Evolutionary conservation across 495 filamentous ascomycete species (phyloP).

Genomic region (Monascus purpureus): DNA sequence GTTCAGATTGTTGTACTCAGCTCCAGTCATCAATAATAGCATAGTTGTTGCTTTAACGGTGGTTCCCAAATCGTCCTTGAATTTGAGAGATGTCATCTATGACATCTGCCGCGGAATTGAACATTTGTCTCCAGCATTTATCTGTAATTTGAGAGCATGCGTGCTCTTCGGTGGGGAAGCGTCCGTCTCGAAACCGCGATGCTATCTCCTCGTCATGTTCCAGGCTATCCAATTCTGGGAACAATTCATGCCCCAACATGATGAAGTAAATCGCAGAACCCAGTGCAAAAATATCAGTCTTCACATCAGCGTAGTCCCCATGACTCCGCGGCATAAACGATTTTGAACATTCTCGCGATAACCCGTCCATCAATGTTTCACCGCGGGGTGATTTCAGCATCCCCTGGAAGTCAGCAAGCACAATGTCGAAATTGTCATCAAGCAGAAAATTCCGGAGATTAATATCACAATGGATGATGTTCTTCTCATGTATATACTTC

Average conservation of each 20-base stretch:
- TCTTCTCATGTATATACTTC: constrained; percentile 7
- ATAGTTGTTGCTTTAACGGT: too few species aligned
- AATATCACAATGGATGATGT: constrained; percentile 13
- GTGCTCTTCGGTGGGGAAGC: constrained; percentile 3
- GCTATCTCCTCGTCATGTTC: constrained; percentile 4
- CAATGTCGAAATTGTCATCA: not conserved
- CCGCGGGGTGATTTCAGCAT: constrained; percentile 2
- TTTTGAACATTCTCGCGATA: constrained; percentile 8
- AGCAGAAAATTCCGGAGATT: constrained; percentile 5
- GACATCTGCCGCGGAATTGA: constrained; percentile 1
- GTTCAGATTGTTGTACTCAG: too few species aligned
- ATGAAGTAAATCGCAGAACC: constrained; percentile 11
- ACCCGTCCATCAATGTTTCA: constrained; percentile 3
- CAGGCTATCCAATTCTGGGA: constrained; percentile 7
- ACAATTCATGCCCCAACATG: constrained; percentile 7
- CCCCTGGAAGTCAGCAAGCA: constrained; percentile 11
- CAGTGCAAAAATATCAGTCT: constrained; percentile 13
- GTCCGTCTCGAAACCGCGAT: not conserved
- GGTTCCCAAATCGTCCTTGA: too few species aligned
- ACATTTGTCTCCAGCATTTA: constrained; percentile 6
- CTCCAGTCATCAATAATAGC: too few species aligned
- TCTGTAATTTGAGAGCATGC: constrained; percentile 3
- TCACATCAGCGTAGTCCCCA: constrained; percentile 2
- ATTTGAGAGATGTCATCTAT: constrained; percentile 1
- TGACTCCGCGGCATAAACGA: constrained; percentile 8